Conservation (phyloP, 192 early-diverging fungal genomes). For the Geranomyces variabilis region DNA sequence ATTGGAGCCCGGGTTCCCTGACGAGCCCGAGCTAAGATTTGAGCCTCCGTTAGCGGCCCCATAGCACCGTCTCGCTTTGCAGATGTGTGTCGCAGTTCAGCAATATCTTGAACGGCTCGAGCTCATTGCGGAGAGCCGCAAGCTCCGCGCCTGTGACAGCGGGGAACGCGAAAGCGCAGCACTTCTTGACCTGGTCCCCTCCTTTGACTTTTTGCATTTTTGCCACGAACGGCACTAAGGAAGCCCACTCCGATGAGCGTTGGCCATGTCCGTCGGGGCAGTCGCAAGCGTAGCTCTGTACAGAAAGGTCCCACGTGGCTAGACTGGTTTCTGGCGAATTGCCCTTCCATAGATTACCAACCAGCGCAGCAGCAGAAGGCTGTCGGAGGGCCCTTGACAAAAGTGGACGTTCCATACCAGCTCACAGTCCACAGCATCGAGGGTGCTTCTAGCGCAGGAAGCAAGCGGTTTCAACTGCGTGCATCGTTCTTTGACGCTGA, state of each 20-base stretch:
- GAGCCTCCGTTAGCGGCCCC: constrained; percentile 31
- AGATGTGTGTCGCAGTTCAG: no score
- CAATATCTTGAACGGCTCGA: no score
- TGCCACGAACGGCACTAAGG: no score
- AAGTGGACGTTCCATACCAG: not conserved
- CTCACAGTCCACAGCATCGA: constrained; percentile 1
- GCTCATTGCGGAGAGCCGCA: no score
- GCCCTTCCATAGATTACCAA: not conserved
- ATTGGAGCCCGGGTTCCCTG: not conserved
- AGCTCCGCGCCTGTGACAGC: no score
- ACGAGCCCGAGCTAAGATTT: constrained; percentile 28
- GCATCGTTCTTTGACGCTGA: constrained; percentile 37
- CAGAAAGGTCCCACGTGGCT: not conserved
- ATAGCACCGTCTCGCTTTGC: not conserved
- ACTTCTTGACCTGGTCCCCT: no score
- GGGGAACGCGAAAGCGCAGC: no score
- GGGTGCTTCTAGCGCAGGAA: not conserved
- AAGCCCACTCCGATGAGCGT: no score
- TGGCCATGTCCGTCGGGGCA: no score
- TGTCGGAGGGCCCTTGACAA: no score
- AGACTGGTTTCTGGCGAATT: not conserved
- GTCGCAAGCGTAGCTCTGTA: not conserved
- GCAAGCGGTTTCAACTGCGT: constrained; percentile 5
- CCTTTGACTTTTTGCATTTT: no score
- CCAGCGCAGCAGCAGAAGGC: not conserved